These are phyloP conservation scores for Rosa rugosa DNA, from an alignment of 306 rosid species.

Conservation along the genomic window DNA sequence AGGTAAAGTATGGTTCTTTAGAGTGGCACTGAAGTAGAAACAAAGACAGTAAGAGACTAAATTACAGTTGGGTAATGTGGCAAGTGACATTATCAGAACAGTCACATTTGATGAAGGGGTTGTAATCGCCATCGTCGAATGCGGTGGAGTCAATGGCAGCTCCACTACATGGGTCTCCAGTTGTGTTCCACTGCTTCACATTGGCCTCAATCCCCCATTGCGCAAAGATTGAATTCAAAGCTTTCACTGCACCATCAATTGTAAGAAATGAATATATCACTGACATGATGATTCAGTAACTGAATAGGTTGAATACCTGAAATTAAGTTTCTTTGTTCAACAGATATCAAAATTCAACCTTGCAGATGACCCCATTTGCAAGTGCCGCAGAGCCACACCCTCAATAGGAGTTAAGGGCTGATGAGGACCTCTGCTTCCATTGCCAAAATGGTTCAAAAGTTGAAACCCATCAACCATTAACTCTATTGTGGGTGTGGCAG, in stretches of 20 bases:
- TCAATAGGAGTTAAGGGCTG: background rate
- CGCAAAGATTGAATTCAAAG: slow-evolving; percentile 56
- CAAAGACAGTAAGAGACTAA: background rate
- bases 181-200: slow-evolving; percentile 54
- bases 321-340: background rate
- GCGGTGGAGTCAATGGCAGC: slow-evolving; percentile 36
- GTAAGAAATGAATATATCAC: background rate
- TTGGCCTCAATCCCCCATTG: slow-evolving; percentile 45
- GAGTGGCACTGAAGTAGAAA: background rate
- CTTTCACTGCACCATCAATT: slow-evolving; percentile 42
- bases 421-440: background rate
- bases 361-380: background rate
- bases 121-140: background rate
- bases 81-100: slow-evolving; percentile 50
- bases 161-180: slow-evolving; percentile 72
- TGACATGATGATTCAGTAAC: too few species aligned
- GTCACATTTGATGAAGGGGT: slow-evolving; percentile 71
- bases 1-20: background rate
- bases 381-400: background rate
- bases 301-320: background rate
- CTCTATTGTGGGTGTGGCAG: background rate
- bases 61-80: slow-evolving; percentile 59
- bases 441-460: background rate
- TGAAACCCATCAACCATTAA: background rate
- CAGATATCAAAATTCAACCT: background rate